Evolutionary conservation across 306 rosid genomes (phyloP).

Genomic region (Trichosanthes cucumerina): DNA sequence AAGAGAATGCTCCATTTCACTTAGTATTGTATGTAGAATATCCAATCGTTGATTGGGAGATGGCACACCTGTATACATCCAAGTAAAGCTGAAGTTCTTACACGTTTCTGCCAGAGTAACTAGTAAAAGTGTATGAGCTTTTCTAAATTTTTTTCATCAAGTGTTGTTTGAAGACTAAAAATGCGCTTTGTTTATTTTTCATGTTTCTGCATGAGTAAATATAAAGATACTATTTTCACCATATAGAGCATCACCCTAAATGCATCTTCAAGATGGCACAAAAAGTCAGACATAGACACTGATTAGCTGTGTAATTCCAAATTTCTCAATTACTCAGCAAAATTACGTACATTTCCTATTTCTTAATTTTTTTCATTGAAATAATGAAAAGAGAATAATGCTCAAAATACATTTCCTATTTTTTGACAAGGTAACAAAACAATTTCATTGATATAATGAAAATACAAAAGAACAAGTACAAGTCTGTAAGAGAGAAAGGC

Average conservation of each 20-base stretch:
- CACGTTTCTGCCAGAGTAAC: constrained; percentile 8
- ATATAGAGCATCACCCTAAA: neutral
- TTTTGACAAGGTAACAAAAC: too few relatives aligned
- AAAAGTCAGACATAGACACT: neutral
- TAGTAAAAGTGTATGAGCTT: neutral
- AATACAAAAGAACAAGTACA: too few relatives aligned
- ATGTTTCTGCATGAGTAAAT: constrained; percentile 6
- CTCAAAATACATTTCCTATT: too few relatives aligned
- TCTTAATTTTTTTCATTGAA: too few relatives aligned
- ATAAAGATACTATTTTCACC: neutral
- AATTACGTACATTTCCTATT: neutral
- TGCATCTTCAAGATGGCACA: neutral
- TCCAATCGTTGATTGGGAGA: constrained; percentile 60
- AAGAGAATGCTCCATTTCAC: constrained; percentile 64
- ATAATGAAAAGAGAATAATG: too few relatives aligned
- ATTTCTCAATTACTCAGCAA: neutral
- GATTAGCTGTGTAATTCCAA: neutral
- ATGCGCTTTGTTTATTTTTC: neutral
- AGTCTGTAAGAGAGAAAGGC: too few relatives aligned
- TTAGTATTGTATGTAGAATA: constrained; percentile 53
- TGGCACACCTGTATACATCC: constrained; percentile 66
- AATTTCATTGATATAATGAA: too few relatives aligned
- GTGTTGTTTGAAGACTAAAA: neutral
- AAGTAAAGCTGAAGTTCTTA: neutral
- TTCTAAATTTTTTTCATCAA: neutral